Base-by-base conservation (phyloP, 352 stramenopile genomes). In the Phytophthora sp. region DNA sequence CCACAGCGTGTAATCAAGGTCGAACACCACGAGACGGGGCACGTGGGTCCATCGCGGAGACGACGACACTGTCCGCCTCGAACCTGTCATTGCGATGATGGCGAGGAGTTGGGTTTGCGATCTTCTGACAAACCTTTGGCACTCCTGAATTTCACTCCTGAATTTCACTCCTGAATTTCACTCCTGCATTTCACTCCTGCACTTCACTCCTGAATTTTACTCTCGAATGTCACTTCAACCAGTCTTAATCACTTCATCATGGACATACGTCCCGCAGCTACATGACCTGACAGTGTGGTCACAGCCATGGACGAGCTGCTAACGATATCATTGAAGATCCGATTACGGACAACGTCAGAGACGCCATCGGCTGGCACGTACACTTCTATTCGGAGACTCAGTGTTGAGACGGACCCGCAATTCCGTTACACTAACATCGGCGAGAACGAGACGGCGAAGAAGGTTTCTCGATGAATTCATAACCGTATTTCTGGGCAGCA, bases 251-350 rank as follows among this genome's bases (percentile, higher is more conserved):
- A n/a, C n/a, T n/a, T n/a, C n/a, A n/a, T n/a, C 31, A 24, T 92
- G 84, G 84, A 52, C 71, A 41, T 54, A 80, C 60, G 71, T 93
- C 5, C 84, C 84, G 3, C 63, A 58, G 16, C 80, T 93, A 13
- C 47, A 44, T 6, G 81, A 93, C 71, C 90, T 88, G 66, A 93
- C 63, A 7, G 57, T 90, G 29, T 93, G 88, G 86, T 79, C 44
- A 86, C 86, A 2, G 87, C 93, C 69, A 93, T 96, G 82, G 93
- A 94, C 63, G 83, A 93, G 64, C 70, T 96, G 47, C 69, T 55
- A 86, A 86, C 41, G 71, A 82, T 36, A 93, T 94, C 80, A 71
- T 61, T 46, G 83, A 87, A 56, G 66, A 87, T 63, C 35, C 71
- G 13, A 71, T 53, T 29, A 80, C 76, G 7, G 83, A 84, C 23